Base-by-base conservation (phyloP, 1,284 basidiomycete genomes). In the Rhodofomes roseus region DNA sequence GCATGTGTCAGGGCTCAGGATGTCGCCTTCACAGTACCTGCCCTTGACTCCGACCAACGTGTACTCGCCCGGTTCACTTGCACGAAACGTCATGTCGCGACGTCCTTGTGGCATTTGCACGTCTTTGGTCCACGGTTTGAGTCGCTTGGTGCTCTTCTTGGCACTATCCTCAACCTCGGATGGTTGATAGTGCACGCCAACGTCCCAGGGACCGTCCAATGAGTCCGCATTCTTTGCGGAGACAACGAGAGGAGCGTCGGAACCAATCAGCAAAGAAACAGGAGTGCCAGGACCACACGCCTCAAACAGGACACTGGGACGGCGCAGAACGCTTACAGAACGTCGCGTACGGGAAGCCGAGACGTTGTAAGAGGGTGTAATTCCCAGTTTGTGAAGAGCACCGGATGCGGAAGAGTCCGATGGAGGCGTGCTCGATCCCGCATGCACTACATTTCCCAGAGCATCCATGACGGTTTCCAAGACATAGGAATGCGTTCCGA, bases 1-100 rank as follows among this genome's bases (percentile, higher is more conserved):
- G 67, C 92, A 95, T 2, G 77, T 82, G 58, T 92, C 90, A 0
- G 95, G 93, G 58, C 90, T 90, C 46, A 93, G 76, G 0, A 97
- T 84, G 57, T 89, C 87, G 1, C 95, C 95, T 39, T 83, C 76
- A 65, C 90, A 90, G 79, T 91, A 80, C 81, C 83, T 84, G 31
- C 95, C 95, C 61, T 80, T 79, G 16, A 96, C 81, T 16, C 83
- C 80, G 1, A 85, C 69, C 31, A 99, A 84, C 3, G 82, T 85
- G 71, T 96, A 99, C 43, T 87, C 85, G n/a, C 96, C 96, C 1
- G 94, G 88, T 4, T 80, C 75, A 62, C 66, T 78, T 39, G 83
- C 84, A 22, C 73, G 76, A 14, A 93, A 71, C 12, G 74, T 74
- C 8, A 92, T 63, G 7, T 83, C 79, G 34, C 77, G 77, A 43